phyloP scores from a whole-genome alignment of 768 basidiomycete genomes.

The Pulveroboletus sp. region DNA sequence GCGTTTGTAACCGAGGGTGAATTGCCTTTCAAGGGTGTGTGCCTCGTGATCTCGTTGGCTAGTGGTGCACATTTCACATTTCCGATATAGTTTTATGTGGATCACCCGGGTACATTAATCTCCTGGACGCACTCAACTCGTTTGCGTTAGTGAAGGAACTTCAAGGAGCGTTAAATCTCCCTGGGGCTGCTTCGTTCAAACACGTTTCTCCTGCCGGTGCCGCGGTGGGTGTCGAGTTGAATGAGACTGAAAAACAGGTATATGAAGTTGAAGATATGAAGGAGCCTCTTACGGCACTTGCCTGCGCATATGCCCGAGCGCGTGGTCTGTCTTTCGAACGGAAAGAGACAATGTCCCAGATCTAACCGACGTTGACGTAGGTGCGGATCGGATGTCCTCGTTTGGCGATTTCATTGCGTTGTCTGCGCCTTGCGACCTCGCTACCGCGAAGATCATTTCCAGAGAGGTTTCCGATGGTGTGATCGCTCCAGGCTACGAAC shows the following conservation, averaged over 20 bases:
- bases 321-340: conserved; percentile 53
- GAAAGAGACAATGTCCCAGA: neutral
- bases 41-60: neutral
- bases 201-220: conserved; percentile 98
- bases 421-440: conserved; percentile 86
- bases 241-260: conserved; percentile 83
- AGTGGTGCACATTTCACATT: conserved; percentile 2
- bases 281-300: conserved; percentile 81
- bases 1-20: conserved; percentile 86
- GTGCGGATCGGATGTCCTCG: conserved; percentile 98
- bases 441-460: conserved; percentile 96
- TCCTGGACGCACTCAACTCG: conserved; percentile 95
- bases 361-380: conserved; percentile 34
- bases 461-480: conserved; percentile 98
- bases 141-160: conserved; percentile 95
- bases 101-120: conserved; percentile 97
- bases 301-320: conserved; percentile 92
- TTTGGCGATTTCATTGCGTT: conserved; percentile 99
- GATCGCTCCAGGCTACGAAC: conserved; percentile 89
- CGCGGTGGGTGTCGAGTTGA: conserved; percentile 82
- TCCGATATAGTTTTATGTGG: conserved; percentile 68
- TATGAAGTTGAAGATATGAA: conserved; percentile 96
- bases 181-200: conserved; percentile 98
- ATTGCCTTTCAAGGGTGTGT: conserved; percentile 87
- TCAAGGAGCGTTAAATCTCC: conserved; percentile 77